Conservation (phyloP, 192 early-diverging fungal genomes). For the Dimargaris xerosporica region DNA sequence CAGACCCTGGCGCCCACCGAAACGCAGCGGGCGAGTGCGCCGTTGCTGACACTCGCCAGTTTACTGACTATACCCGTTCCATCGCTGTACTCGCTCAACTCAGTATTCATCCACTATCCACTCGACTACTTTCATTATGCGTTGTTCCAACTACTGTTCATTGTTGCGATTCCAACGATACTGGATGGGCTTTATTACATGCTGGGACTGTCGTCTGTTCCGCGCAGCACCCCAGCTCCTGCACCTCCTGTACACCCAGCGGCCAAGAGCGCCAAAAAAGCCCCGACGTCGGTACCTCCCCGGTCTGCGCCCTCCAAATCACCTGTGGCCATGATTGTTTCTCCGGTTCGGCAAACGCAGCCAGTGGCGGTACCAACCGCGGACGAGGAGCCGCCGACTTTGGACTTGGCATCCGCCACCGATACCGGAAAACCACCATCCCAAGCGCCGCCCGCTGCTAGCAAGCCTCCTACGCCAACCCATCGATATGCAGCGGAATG, state of each 20-base stretch:
- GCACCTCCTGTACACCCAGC: background rate
- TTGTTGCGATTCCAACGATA: slow-evolving; percentile 3
- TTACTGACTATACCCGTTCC: background rate
- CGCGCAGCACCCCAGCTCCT: background rate
- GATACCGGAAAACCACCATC: too few relatives aligned
- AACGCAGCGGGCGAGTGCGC: too few relatives aligned
- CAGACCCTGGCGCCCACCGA: too few relatives aligned
- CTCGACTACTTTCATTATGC: slow-evolving; percentile 4
- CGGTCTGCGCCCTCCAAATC: background rate
- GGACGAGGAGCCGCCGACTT: background rate
- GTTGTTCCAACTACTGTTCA: slow-evolving; percentile 6
- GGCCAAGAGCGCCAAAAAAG: background rate
- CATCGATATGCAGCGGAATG: slow-evolving; percentile 6
- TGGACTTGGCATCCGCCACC: background rate
- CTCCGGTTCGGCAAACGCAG: background rate
- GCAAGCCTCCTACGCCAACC: background rate
- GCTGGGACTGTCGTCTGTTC: background rate
- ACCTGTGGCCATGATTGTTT: background rate
- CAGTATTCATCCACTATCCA: background rate
- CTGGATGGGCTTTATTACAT: background rate
- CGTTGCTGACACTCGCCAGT: too few relatives aligned
- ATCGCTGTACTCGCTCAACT: slow-evolving; percentile 8
- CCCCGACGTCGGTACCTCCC: background rate
- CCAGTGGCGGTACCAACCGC: background rate
- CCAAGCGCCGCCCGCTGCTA: background rate